phyloP scores from a whole-genome alignment of 495 filamentous ascomycete species.

The Podospora bellae-mahoneyi region DNA sequence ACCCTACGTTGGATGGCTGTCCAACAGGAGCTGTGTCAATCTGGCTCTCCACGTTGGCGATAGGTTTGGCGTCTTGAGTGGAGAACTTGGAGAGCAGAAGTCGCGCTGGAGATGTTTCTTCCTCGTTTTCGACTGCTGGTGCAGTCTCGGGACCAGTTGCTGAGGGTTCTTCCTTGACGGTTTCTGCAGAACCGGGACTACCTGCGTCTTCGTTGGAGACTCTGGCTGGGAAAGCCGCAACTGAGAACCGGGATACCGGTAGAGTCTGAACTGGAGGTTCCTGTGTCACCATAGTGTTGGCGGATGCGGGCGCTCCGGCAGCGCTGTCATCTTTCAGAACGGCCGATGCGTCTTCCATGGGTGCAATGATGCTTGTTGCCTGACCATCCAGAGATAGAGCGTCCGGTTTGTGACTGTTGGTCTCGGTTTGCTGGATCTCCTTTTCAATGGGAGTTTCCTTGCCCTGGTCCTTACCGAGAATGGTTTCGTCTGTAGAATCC shows the following conservation, averaged over 20 bases:
- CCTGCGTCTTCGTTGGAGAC: background rate
- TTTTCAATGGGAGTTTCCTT: background rate
- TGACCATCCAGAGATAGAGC: conserved; percentile 6
- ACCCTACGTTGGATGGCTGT: background rate
- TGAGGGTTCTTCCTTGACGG: background rate
- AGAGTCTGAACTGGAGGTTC: background rate
- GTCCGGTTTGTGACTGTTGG: background rate
- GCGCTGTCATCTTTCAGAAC: background rate
- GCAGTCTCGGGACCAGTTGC: background rate
- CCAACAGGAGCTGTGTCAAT: background rate
- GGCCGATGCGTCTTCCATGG: background rate
- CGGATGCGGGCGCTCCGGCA: background rate
- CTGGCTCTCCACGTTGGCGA: conserved; percentile 1
- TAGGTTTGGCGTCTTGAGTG: conserved; percentile 7
- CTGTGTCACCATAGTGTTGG: background rate
- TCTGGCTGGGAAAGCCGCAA: conserved; percentile 3
- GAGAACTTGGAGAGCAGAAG: conserved; percentile 52
- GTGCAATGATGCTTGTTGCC: background rate
- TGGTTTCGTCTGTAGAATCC: conserved; percentile 52
- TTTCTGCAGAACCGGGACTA: background rate
- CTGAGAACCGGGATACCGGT: conserved; percentile 7
- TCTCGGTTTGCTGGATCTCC: background rate
- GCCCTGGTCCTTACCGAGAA: conserved; percentile 30
- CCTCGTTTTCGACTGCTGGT: background rate
- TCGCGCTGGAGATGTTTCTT: conserved; percentile 25